Percentiles rank a stretch among this genome's conserved stretches.
Conservation (phyloP, 148 eudicot species). For the Silene conica region DNA sequence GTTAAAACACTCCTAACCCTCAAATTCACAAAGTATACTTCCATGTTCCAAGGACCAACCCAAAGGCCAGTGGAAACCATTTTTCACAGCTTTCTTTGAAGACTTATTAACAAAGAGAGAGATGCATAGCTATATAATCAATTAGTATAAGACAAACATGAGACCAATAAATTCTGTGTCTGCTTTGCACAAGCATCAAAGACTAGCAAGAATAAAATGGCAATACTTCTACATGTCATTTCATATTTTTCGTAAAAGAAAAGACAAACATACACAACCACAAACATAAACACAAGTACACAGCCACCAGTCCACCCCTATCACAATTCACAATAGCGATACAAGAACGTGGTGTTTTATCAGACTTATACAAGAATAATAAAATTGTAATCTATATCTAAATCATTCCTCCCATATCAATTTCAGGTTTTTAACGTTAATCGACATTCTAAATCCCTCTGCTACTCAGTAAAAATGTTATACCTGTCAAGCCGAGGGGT, state of each 20-base stretch:
- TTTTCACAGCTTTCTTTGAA: background rate
- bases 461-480: background rate
- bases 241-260: background rate
- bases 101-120: background rate
- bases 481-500: slow-evolving; percentile 72
- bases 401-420: background rate
- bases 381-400: background rate
- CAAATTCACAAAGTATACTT: background rate
- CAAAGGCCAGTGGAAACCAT: background rate
- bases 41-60: background rate
- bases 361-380: background rate
- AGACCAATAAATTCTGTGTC: background rate
- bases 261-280: background rate
- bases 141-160: background rate
- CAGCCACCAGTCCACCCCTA: background rate
- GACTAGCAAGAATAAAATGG: background rate
- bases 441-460: background rate
- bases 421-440: background rate
- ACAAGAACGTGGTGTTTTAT: background rate
- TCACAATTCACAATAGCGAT: background rate
- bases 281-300: too few species aligned
- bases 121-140: background rate
- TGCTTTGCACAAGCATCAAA: background rate
- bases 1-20: background rate
- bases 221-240: background rate